Evolutionary conservation across 164 flowering plant genomes (phyloP).

Genomic region (Cinnamomum micranthum): DNA sequence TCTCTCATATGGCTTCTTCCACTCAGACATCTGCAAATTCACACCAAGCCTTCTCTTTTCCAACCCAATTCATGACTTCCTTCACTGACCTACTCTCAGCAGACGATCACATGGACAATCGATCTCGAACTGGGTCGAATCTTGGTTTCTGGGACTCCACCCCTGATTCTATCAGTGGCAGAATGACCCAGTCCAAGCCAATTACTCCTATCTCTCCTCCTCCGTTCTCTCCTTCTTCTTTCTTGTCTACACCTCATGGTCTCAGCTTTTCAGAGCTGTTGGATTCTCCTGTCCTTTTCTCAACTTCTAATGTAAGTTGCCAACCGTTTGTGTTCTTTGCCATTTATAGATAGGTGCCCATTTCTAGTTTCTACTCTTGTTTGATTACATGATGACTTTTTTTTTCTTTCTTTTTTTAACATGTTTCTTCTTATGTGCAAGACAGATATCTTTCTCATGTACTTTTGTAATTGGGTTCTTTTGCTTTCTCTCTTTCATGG

Average conservation of each 20-base stretch:
- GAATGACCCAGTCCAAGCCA: slow-evolving; percentile 55
- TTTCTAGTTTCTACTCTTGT: neutral
- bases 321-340: neutral
- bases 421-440: neutral
- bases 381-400: neutral
- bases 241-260: slow-evolving; percentile 32
- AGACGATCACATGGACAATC: slow-evolving; percentile 14
- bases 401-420: no score
- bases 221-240: slow-evolving; percentile 63
- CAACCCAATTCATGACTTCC: slow-evolving; percentile 30
- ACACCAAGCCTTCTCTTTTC: slow-evolving; percentile 27
- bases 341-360: neutral
- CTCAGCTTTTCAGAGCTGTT: slow-evolving; percentile 56
- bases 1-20: slow-evolving; percentile 35
- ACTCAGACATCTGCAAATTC: slow-evolving; percentile 33
- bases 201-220: slow-evolving; percentile 49
- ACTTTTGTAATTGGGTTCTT: neutral
- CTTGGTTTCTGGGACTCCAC: slow-evolving; percentile 19
- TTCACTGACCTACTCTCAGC: slow-evolving; percentile 29
- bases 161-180: slow-evolving; percentile 20
- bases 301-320: slow-evolving; percentile 47
- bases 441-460: neutral
- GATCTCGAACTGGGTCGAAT: neutral
- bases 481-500: neutral
- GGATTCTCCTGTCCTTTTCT: slow-evolving; percentile 57